Conservation (phyloP, 176 grass and related monocot species). For the Bromus sterilis region DNA sequence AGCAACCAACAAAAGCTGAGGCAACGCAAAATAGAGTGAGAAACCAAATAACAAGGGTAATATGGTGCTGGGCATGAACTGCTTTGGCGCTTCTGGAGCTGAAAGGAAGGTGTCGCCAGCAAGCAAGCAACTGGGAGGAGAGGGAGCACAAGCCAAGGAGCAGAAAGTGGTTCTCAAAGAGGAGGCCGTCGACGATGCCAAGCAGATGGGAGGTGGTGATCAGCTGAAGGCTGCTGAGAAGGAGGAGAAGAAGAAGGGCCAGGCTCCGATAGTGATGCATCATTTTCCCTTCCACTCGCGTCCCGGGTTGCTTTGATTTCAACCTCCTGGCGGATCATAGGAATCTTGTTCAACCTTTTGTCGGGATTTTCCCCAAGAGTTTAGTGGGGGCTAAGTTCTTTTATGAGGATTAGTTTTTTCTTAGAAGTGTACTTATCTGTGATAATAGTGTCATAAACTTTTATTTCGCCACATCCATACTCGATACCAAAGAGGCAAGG, state of each 20-base stretch:
- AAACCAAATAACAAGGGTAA: background rate
- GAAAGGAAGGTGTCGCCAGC: background rate
- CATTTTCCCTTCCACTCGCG: background rate
- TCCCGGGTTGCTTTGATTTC: background rate
- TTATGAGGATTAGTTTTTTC: background rate
- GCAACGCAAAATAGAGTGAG: background rate
- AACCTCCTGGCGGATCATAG: background rate
- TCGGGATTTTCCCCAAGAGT: background rate
- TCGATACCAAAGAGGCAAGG: too few relatives aligned
- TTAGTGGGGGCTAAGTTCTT: background rate
- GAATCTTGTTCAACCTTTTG: background rate
- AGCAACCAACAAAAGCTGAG: background rate
- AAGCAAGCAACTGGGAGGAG: background rate
- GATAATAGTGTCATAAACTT: background rate
- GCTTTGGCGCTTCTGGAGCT: background rate
- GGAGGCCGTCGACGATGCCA: background rate
- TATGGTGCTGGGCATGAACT: background rate
- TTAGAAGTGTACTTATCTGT: too few relatives aligned
- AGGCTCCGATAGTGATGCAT: background rate
- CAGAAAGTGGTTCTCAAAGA: background rate
- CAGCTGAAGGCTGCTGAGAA: background rate
- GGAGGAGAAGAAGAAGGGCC: background rate
- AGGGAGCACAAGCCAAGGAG: background rate
- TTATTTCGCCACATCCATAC: too few relatives aligned
- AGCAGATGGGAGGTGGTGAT: background rate